These are phyloP conservation scores for Hibiscus syriacus DNA, from an alignment of 345 rosid genomes.

Conservation along the genomic window DNA sequence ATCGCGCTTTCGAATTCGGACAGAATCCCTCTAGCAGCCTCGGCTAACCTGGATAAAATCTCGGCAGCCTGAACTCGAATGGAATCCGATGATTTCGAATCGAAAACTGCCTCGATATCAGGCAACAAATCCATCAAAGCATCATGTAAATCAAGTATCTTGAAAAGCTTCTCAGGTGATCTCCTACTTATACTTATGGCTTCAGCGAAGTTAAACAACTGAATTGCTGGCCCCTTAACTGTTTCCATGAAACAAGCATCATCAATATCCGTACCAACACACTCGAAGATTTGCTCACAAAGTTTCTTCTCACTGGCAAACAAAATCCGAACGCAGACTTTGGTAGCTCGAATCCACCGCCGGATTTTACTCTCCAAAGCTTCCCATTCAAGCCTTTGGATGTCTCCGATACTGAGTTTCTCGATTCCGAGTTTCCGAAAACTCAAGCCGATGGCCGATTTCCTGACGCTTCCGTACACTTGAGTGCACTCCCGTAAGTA, in stretches of 20 bases:
- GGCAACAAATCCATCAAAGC: slow-evolving; percentile 61
- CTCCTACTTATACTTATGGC: slow-evolving; percentile 84
- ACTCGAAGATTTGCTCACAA: slow-evolving; percentile 74
- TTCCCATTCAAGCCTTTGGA: slow-evolving; percentile 85
- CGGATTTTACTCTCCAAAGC: slow-evolving; percentile 76
- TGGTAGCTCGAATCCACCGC: slow-evolving; percentile 85
- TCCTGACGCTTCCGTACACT: slow-evolving; percentile 80
- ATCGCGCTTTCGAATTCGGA: slow-evolving; percentile 80
- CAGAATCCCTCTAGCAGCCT: slow-evolving; percentile 79
- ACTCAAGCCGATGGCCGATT: slow-evolving; percentile 66
- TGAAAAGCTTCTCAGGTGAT: slow-evolving; percentile 89
- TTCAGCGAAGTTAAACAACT: slow-evolving; percentile 81
- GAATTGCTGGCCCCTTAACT: slow-evolving; percentile 61
- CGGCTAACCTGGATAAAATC: slow-evolving; percentile 73
- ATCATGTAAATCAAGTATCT: slow-evolving; percentile 84
- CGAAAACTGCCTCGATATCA: slow-evolving; percentile 71
- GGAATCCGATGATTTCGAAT: slow-evolving; percentile 45
- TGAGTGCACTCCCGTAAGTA: slow-evolving; percentile 85
- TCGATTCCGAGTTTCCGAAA: slow-evolving; percentile 70
- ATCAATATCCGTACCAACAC: slow-evolving; percentile 55
- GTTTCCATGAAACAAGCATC: slow-evolving; percentile 88
- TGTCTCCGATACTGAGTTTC: slow-evolving; percentile 84
- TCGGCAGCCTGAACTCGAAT: slow-evolving; percentile 70
- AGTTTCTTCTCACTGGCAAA: slow-evolving; percentile 83
- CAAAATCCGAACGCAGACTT: slow-evolving; percentile 59